Percentiles rank a stretch among this genome's conserved stretches.
These are phyloP conservation scores for Pseudohyphozyma bogoriensis DNA, from an alignment of 768 basidiomycete genomes.

Conservation along the genomic window DNA sequence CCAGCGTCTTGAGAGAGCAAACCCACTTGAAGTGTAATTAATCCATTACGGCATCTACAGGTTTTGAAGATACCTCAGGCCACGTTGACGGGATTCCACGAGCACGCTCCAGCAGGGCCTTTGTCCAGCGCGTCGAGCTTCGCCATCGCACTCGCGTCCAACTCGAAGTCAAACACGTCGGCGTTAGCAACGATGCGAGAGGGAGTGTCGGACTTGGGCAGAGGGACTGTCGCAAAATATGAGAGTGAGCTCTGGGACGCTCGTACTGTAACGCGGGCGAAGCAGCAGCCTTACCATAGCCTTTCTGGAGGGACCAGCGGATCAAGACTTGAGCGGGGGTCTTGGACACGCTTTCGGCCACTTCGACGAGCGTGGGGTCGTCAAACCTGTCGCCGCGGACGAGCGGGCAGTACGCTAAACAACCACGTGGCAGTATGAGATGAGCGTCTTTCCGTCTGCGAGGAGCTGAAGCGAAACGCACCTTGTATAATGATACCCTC, in stretches of 20 bases:
- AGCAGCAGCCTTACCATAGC: constrained; percentile 22
- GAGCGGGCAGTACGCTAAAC: constrained; percentile 67
- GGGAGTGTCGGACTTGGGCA: constrained; percentile 68
- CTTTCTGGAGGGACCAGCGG: constrained; percentile 44
- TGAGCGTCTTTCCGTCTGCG: too few relatives aligned
- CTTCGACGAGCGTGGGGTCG: constrained; percentile 46
- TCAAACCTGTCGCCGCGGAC: constrained; percentile 43
- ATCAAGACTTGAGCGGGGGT: constrained; percentile 43
- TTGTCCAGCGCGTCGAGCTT: constrained; percentile 59
- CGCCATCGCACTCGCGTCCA: constrained; percentile 55
- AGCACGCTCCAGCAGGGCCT: constrained; percentile 61
- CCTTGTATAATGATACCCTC: constrained; percentile 51
- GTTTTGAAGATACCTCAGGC: too few relatives aligned
- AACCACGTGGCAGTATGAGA: too few relatives aligned
- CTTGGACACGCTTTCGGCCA: constrained; percentile 43
- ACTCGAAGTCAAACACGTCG: constrained; percentile 63
- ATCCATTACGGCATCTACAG: too few relatives aligned
- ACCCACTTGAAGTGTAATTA: too few relatives aligned
- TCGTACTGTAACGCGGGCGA: too few relatives aligned
- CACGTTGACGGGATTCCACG: constrained; percentile 89
- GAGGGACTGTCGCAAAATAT: constrained; percentile 51
- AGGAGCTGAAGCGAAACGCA: too few relatives aligned
- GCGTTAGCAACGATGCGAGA: constrained; percentile 56
- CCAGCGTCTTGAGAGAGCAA: too few relatives aligned
- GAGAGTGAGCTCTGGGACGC: too few relatives aligned